phyloP scores from a whole-genome alignment of 106 monocot species.

The Acanthochlamys bracteata region DNA sequence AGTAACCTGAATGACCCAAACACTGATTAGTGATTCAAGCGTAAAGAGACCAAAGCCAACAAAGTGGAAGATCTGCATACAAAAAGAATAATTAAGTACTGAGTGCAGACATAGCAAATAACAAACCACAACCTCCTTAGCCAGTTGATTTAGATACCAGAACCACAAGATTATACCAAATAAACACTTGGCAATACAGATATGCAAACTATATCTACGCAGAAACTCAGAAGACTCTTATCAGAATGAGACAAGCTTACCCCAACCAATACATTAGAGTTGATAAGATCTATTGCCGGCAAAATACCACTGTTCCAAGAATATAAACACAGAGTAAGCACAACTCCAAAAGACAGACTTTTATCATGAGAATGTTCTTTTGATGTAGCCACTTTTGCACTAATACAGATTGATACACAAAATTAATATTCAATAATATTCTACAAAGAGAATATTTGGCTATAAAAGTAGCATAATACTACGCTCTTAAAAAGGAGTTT shows the following conservation, averaged over 20 bases:
- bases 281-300: constrained; percentile 26
- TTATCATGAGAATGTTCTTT: neutral
- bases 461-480: too few relatives aligned
- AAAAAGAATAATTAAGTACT: neutral
- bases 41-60: constrained; percentile 47
- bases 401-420: neutral
- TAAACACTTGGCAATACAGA: neutral
- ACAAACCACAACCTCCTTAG: neutral
- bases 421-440: too few relatives aligned
- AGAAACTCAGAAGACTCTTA: neutral
- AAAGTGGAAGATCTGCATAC: constrained; percentile 44
- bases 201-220: neutral
- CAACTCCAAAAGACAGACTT: neutral
- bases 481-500: too few relatives aligned
- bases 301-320: constrained; percentile 22
- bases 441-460: too few relatives aligned
- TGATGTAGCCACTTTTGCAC: neutral
- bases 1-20: constrained; percentile 51
- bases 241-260: constrained; percentile 13
- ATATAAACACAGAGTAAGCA: neutral
- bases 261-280: constrained; percentile 12
- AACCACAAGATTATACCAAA: neutral
- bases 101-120: neutral
- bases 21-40: constrained; percentile 38
- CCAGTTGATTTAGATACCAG: neutral